These are phyloP conservation scores for Mucor saturninus DNA, from an alignment of 371 early-diverging fungal genomes.

Conservation along the genomic window DNA sequence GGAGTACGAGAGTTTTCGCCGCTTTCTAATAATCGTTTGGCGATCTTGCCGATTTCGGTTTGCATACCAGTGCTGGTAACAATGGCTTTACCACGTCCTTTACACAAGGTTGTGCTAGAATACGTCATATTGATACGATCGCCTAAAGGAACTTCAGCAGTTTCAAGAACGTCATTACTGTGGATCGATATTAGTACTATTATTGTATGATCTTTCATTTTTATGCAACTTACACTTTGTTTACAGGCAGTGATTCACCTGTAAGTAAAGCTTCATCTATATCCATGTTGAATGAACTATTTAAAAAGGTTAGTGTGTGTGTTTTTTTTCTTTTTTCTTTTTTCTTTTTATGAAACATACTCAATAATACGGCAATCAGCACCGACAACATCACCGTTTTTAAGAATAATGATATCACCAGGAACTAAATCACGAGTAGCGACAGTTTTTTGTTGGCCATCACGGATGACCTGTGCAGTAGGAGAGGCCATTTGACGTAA, in stretches of 20 bases:
- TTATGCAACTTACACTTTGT: conserved; percentile 25
- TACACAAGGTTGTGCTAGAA: conserved; percentile 58
- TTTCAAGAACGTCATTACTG: conserved; percentile 20
- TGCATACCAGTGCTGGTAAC: conserved; percentile 76
- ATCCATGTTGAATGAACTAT: conserved; percentile 73
- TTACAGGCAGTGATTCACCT: conserved; percentile 54
- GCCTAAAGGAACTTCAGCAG: conserved; percentile 39
- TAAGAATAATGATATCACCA: conserved; percentile 81
- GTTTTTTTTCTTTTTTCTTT: neutral
- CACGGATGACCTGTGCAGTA: conserved; percentile 75
- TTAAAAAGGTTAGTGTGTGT: neutral
- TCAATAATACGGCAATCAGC: conserved; percentile 84
- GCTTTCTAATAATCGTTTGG: conserved; percentile 54
- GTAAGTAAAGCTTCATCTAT: conserved; percentile 88
- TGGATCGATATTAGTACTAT: neutral
- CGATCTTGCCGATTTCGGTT: conserved; percentile 88
- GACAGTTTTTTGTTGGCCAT: conserved; percentile 65
- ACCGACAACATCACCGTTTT: conserved; percentile 84
- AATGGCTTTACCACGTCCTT: conserved; percentile 51
- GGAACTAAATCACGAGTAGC: conserved; percentile 74
- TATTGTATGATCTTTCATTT: neutral
- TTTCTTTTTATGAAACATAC: neutral
- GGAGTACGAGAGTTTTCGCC: conserved; percentile 49
- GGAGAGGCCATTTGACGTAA: conserved; percentile 84
- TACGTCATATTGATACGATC: conserved; percentile 71